These are phyloP conservation scores for Vickermania ingenoplastis DNA, from an alignment of 208 protist species.

Conservation along the genomic window DNA sequence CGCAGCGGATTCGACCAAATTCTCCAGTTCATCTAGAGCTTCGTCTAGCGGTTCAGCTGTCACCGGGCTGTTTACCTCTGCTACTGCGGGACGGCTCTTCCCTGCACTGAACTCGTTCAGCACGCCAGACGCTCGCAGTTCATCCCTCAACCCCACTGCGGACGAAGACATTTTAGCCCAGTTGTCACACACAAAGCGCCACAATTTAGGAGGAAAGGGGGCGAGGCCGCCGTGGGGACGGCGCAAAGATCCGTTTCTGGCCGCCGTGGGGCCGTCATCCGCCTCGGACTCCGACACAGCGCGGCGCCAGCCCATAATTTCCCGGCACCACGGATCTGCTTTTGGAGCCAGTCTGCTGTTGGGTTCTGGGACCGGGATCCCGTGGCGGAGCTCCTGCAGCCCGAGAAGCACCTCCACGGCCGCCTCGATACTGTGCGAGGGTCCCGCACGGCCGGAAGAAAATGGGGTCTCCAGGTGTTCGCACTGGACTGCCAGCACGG, in stretches of 20 bases:
- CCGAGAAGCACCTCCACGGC: conserved; percentile 37
- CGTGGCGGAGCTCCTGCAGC: conserved; percentile 15
- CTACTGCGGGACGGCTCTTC: background rate
- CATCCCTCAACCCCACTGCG: background rate
- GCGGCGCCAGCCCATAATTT: no score
- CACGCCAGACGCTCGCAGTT: background rate
- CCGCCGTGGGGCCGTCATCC: no score
- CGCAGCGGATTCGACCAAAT: no score
- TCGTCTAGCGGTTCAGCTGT: no score
- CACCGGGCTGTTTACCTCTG: no score
- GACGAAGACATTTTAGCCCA: background rate
- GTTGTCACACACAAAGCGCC: conserved; percentile 1
- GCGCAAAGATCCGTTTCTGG: background rate
- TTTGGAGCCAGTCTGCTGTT: no score
- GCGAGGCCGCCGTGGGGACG: background rate
- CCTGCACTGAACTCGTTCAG: background rate
- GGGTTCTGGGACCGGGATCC: no score
- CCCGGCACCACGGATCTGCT: no score
- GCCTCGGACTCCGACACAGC: no score
- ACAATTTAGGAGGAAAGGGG: background rate
- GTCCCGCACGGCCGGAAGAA: background rate
- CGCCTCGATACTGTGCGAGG: conserved; percentile 2
- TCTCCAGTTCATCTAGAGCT: no score
- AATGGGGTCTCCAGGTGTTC: background rate
- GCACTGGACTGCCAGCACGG: conserved; percentile 9